Conservation (phyloP, 1,139 yeast species). For the Yamadazyma pseudoaaseri region DNA sequence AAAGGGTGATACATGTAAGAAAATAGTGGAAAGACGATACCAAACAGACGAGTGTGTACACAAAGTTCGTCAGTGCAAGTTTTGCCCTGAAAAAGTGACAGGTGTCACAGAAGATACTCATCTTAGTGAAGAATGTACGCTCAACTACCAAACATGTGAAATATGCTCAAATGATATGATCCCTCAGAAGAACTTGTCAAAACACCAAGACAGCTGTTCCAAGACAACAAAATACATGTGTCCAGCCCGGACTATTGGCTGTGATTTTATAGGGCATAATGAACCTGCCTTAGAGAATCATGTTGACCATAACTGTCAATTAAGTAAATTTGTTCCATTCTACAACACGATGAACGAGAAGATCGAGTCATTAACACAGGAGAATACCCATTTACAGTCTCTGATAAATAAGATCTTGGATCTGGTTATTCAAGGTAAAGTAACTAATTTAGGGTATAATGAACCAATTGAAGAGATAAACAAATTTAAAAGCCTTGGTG, state of each 20-base stretch:
- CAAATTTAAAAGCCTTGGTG: conserved; percentile 21
- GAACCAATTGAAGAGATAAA: conserved; percentile 47
- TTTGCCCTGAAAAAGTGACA: conserved; percentile 37
- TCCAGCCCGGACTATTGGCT: conserved; percentile 43
- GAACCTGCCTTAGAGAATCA: conserved; percentile 42
- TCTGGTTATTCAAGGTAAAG: conserved; percentile 50
- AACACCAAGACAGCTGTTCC: conserved; percentile 36
- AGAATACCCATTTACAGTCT: conserved; percentile 32
- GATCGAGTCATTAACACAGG: conserved; percentile 19
- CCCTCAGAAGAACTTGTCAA: conserved; percentile 29
- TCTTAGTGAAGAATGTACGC: conserved; percentile 37
- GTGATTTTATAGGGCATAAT: conserved; percentile 39
- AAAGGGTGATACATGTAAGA: conserved; percentile 9
- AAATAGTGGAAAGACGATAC: conserved; percentile 15
- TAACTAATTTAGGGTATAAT: conserved; percentile 51
- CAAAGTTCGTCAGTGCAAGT: conserved; percentile 30
- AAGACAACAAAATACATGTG: conserved; percentile 33
- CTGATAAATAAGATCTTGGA: conserved; percentile 49
- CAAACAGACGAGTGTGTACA: conserved; percentile 31
- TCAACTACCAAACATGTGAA: conserved; percentile 40
- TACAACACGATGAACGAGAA: conserved; percentile 21
- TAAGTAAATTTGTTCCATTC: conserved; percentile 32
- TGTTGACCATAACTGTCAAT: conserved; percentile 32
- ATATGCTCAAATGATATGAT: conserved; percentile 42
- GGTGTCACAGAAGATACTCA: conserved; percentile 32